Conservation (phyloP, 495 filamentous ascomycete genomes). For the Daldinia caldariorum region DNA sequence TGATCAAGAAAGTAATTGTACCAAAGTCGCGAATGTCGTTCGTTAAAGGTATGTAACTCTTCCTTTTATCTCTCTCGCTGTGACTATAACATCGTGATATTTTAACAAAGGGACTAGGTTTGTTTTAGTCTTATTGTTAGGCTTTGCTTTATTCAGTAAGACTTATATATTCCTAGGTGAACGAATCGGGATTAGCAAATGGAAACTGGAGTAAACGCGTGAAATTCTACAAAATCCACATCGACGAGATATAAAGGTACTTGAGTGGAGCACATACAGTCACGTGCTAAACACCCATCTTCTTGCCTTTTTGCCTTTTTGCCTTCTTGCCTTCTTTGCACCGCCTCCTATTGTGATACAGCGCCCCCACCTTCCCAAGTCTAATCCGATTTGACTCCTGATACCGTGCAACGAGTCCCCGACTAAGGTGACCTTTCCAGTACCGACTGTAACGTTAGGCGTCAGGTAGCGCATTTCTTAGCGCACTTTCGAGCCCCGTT, state of each 20-base stretch:
- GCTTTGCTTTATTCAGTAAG: background rate
- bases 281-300: constrained; percentile 12
- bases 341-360: constrained; percentile 21
- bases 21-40: background rate
- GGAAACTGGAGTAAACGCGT: background rate
- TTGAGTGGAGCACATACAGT: constrained; percentile 6
- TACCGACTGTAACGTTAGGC: constrained; percentile 9
- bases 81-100: background rate
- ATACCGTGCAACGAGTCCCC: constrained; percentile 2
- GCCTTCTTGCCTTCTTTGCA: constrained; percentile 12
- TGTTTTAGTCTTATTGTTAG: background rate
- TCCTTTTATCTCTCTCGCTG: background rate
- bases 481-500: constrained; percentile 1
- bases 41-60: background rate
- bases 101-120: background rate
- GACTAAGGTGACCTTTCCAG: background rate
- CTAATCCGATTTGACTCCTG: constrained; percentile 8
- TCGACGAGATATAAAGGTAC: background rate
- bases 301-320: no score
- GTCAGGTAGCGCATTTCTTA: constrained; percentile 3
- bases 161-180: background rate
- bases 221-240: constrained; percentile 1
- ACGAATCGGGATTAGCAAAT: background rate
- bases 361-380: constrained; percentile 16
- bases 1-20: background rate